A percentile compares a stretch with the other conserved stretches of the same genome.
phyloP scores from a whole-genome alignment of 176 grass and related monocot genomes.

The Bromus sterilis region DNA sequence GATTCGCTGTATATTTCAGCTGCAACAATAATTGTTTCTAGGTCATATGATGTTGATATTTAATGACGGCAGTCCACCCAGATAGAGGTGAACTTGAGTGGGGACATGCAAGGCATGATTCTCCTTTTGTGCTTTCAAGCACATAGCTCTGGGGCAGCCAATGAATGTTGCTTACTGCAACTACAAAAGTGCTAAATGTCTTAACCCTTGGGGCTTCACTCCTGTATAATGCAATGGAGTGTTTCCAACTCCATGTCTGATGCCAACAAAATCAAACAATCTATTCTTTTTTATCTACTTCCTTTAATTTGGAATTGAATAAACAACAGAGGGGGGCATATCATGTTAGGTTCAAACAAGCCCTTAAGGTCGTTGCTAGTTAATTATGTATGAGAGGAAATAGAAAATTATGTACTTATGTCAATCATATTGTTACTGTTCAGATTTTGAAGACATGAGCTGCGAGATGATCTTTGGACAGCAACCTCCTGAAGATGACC shows the following conservation, averaged over 20 bases:
- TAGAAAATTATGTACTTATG: conserved; percentile 23
- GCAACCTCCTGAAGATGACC: conserved; percentile 79
- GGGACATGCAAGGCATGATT: not conserved
- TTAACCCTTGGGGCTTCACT: not conserved
- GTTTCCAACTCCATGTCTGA: not conserved
- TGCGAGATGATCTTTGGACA: conserved; percentile 98
- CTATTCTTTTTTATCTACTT: not conserved
- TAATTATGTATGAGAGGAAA: conserved; percentile 1
- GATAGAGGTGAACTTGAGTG: conserved; percentile 11
- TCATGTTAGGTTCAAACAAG: not conserved
- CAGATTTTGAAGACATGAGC: conserved; percentile 99
- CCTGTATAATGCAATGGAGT: conserved; percentile 3
- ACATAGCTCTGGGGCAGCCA: not conserved
- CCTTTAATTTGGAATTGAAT: conserved; percentile 6
- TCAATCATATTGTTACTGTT: conserved; percentile 19
- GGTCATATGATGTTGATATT: conserved; percentile 39
- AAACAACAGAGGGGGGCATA: not conserved
- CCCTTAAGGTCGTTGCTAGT: not conserved
- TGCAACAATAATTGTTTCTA: conserved; percentile 19
- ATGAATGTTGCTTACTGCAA: conserved; percentile 23
- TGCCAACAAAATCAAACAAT: conserved; percentile 1
- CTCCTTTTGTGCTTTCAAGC: conserved; percentile 20
- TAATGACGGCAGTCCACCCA: conserved; percentile 16
- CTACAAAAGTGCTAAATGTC: not conserved
- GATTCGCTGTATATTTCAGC: conserved; percentile 26